phyloP scores from a whole-genome alignment of 257 asterid species.

The Solanum rostratum region DNA sequence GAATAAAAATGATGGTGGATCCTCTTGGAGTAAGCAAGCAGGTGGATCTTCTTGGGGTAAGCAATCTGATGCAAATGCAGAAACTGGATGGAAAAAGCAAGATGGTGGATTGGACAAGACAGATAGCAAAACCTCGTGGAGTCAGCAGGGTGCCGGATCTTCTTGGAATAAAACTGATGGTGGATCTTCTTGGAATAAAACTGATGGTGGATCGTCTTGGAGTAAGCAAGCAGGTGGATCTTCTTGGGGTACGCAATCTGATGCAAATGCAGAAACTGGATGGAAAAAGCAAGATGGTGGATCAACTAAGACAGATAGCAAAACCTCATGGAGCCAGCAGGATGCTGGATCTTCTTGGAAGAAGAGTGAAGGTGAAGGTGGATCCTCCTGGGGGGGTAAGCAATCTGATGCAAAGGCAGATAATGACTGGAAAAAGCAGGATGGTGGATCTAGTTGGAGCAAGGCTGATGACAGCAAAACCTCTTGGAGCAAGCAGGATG shows the following conservation, averaged over 20 bases:
- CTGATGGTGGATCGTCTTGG: conserved; percentile 21
- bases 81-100: conserved; percentile 4
- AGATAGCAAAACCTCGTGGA: conserved; percentile 11
- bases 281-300: too few relatives aligned
- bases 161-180: conserved; percentile 19
- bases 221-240: too few relatives aligned
- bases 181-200: conserved; percentile 21
- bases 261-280: too few relatives aligned
- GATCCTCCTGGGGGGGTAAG: background rate
- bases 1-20: conserved; percentile 20
- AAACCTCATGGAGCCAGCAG: too few relatives aligned
- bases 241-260: too few relatives aligned
- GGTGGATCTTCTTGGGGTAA: conserved; percentile 23
- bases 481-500: conserved; percentile 15
- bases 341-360: conserved; percentile 21
- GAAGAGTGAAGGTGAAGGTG: too few relatives aligned
- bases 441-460: conserved; percentile 20
- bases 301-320: too few relatives aligned
- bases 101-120: conserved; percentile 17
- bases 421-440: background rate
- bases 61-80: conserved; percentile 4
- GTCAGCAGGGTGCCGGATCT: background rate
- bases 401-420: background rate
- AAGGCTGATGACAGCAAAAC: conserved; percentile 11
- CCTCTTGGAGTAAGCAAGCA: conserved; percentile 24